A percentile compares a stretch with the other conserved stretches of the same genome.
Evolutionary conservation across 108 stramenopile genomes (phyloP).

Genomic region (Mediolabrus comicus): DNA sequence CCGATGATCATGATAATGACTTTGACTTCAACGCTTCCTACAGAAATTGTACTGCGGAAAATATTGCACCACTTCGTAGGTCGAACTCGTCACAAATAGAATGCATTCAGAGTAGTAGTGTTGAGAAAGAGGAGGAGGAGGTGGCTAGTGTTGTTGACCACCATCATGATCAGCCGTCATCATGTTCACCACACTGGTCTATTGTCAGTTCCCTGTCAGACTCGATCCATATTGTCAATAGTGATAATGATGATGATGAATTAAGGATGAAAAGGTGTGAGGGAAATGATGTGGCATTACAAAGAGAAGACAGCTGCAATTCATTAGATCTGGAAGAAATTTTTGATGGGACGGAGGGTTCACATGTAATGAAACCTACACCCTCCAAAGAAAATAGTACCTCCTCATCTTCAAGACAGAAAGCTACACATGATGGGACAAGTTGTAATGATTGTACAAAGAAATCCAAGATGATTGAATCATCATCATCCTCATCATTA

Average conservation of each 20-base stretch:
- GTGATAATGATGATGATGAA: neutral
- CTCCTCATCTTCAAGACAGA: neutral
- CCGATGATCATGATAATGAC: neutral
- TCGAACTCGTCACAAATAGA: neutral
- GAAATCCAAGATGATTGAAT: neutral
- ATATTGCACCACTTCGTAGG: neutral
- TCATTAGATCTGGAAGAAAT: neutral
- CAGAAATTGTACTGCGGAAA: neutral
- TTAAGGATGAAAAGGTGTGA: neutral
- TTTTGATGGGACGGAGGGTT: neutral
- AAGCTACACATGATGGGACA: neutral
- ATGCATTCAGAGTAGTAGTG: neutral
- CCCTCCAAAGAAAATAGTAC: neutral
- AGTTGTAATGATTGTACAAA: neutral
- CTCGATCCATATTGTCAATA: neutral
- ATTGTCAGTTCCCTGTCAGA: neutral
- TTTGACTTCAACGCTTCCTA: neutral
- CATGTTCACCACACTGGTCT: too few species aligned
- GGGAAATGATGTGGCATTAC: neutral
- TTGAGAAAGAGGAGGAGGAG: too few species aligned
- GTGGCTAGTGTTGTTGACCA: neutral
- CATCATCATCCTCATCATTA: too few species aligned
- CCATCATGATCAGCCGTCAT: neutral
- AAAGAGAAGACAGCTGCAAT: neutral
- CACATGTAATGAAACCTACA: neutral